Conservation (phyloP, 805 yeast genomes). For the Kuraishia hungarica region DNA sequence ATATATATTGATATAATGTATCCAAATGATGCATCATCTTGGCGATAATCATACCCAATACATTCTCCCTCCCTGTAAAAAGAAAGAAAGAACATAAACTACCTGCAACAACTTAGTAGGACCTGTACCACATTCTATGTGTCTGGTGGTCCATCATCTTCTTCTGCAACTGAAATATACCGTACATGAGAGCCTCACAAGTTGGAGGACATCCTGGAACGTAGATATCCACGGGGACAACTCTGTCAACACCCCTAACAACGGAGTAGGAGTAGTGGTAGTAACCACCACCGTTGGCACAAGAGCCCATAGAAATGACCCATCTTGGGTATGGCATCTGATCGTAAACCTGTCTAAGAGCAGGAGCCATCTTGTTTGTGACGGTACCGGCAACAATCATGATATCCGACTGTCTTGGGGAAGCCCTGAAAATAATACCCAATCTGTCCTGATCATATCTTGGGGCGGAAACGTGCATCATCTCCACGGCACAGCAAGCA, state of each 20-base stretch:
- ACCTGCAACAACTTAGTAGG: conserved; percentile 14
- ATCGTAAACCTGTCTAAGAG: conserved; percentile 84
- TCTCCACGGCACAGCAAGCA: conserved; percentile 91
- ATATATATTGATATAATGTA: background rate
- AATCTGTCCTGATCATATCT: conserved; percentile 88
- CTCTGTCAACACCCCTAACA: conserved; percentile 83
- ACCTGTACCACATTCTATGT: conserved; percentile 82
- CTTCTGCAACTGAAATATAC: conserved; percentile 81
- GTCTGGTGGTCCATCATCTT: conserved; percentile 79
- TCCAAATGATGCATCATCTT: background rate
- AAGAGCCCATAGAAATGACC: conserved; percentile 92
- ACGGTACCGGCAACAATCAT: conserved; percentile 91
- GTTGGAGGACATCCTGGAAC: conserved; percentile 95
- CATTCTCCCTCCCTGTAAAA: background rate
- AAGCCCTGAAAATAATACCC: conserved; percentile 89
- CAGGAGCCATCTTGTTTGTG: conserved; percentile 92
- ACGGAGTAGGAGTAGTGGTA: conserved; percentile 86
- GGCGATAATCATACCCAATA: background rate
- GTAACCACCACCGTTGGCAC: conserved; percentile 93
- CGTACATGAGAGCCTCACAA: conserved; percentile 85
- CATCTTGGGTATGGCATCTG: conserved; percentile 94
- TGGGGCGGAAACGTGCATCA: conserved; percentile 92
- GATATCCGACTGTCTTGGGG: conserved; percentile 88
- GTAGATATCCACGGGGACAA: conserved; percentile 82
- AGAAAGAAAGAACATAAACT: conserved; percentile 1